Base-by-base conservation (phyloP, 1,284 basidiomycete genomes). In the Papiliotrema nemorosa region DNA sequence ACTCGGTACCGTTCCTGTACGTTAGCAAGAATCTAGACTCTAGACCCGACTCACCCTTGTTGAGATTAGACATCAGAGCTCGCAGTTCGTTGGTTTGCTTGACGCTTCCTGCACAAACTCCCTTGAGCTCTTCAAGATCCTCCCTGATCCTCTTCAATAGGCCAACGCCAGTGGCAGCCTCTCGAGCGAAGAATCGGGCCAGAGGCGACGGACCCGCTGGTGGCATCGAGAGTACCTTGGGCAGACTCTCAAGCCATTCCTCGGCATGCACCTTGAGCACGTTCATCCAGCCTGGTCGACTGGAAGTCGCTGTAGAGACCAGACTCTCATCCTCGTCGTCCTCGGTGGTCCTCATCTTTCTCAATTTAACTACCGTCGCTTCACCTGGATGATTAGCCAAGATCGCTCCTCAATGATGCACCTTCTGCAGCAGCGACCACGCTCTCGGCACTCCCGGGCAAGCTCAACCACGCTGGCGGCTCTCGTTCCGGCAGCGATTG, bases 51-150 rank as follows among this genome's bases (percentile, higher is more conserved):
- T 53, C 59, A 85, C 91, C 90, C 79, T 93, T 93, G 14, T 86
- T 92, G 52, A 96, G 76, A 37, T 85, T 82, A 60, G 87, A 88
- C 82, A 94, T 86, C 33, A 96, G 78, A 3, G 82, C 84, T 35
- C 92, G 86, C 25, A 94, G 78, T 66, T 94, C 90, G 70, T 96
- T 97, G 1, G 92, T 96, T 74, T 94, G 93, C 78, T 94, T 96
- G 51, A 90, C 76, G 58, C 82, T 82, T 49, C 91, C 92, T 58
- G 84, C 80, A 73, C 90, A 93, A 39, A 94, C 89, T 63, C 84
- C 83, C 57, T 86, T 81, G 27, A 96, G 83, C 59, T 90, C 86
- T 13, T 77, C 75, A 22, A 97, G 81, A 67, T 96, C 93, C 66
- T 79, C 83, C 53, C 84, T 81, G 52, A 97, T 86, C 55, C 85